Base-by-base conservation (phyloP, 805 yeast species). In the Ogataea neopini region DNA sequence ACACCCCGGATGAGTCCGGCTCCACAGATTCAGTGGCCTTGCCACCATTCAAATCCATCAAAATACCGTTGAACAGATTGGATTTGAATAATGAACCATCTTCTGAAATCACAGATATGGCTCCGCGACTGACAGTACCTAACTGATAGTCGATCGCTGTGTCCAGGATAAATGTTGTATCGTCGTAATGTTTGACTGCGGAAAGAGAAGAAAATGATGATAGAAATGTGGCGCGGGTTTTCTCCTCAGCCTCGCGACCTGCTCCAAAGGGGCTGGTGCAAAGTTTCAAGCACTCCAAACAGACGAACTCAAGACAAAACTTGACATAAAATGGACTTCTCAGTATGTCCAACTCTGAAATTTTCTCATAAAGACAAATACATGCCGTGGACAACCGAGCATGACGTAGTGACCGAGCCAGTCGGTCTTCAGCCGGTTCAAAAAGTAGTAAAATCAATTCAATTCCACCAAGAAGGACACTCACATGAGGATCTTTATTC, bases 291-390 rank as follows among this genome's bases (percentile, higher is more conserved):
- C 47, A 43, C 23, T 45, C 44, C 13, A 47, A 40, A 13, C 52
- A 41, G 6, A 55, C 42, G 40, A 61, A 57, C 44, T 62, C 65
- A 10, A 61, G 37, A n/a, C 50, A 45, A 7, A 58, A 49, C 41
- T 62, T 56, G 18, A 60, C 34, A 17, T 44, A 52, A 7, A 59
- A 47, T 11, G 68, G 67, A 1, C 53, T 48, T 28, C 45, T 37
- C 2, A 43, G 44, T 13, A 61, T 15, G 17, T 54, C 40, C 7
- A 52, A 18, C 15, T 36, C 28, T 2, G 43, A 17, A 4, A 54
- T 25, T 8, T 32, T 36, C 13, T 47, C 47, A 13, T 49, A 43
- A 6, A 48, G 18, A 18, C 40, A 37, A 17, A 30, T 25, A 39
- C 54, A 52, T 3, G 35, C 17, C 22, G 48, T 43, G 14, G 41